phyloP scores from a whole-genome alignment of 2,329 filamentous ascomycete species.

The Lachnellula suecica region DNA sequence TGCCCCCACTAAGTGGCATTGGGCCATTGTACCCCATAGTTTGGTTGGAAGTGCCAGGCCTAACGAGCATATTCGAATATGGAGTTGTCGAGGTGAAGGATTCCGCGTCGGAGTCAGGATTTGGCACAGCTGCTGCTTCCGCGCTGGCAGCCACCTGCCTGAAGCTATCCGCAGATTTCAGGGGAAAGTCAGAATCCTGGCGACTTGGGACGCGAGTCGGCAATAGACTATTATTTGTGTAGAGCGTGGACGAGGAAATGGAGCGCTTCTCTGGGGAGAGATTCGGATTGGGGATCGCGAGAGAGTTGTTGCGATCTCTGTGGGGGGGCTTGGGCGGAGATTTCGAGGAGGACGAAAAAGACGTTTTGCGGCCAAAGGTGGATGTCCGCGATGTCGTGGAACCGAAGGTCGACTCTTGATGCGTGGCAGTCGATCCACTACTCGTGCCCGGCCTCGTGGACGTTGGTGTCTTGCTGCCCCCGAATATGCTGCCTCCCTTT shows the following conservation, averaged over 20 bases:
- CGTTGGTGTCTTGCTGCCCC: slow-evolving; percentile 26
- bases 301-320: slow-evolving; percentile 43
- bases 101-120: slow-evolving; percentile 17
- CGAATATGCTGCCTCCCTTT: slow-evolving; percentile 21
- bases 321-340: slow-evolving; percentile 22
- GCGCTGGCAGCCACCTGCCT: slow-evolving; percentile 15
- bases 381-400: slow-evolving; percentile 42
- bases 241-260: slow-evolving; percentile 15
- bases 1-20: slow-evolving; percentile 18
- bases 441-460: slow-evolving; percentile 29
- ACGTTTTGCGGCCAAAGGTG: slow-evolving; percentile 54
- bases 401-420: slow-evolving; percentile 20
- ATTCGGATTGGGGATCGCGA: slow-evolving; percentile 9
- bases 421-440: slow-evolving; percentile 19
- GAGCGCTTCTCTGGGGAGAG: slow-evolving; percentile 22
- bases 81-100: slow-evolving; percentile 26
- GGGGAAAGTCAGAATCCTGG: slow-evolving; percentile 8
- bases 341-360: slow-evolving; percentile 43
- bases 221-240: slow-evolving; percentile 16
- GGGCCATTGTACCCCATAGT: slow-evolving; percentile 20
- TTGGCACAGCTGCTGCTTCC: slow-evolving; percentile 12
- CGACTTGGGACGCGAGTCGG: slow-evolving; percentile 1
- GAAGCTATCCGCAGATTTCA: slow-evolving; percentile 23
- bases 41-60: slow-evolving; percentile 28
- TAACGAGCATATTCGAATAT: slow-evolving; percentile 31